Conservation (phyloP, 179 eudicot species). For the Silene noctiflora region DNA sequence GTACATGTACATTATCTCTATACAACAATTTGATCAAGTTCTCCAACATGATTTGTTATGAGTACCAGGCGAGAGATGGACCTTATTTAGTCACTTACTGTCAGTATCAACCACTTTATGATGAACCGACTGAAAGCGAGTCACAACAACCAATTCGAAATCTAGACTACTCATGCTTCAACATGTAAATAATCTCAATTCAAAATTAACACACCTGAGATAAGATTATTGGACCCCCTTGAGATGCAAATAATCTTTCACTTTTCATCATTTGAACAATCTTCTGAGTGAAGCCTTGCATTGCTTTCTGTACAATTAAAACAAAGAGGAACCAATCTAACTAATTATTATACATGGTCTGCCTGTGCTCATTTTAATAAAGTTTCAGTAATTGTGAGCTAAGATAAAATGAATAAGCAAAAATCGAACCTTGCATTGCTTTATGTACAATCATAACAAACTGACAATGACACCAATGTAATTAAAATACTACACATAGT, state of each 20-base stretch:
- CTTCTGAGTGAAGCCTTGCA: constrained; percentile 23
- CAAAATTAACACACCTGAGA: constrained; percentile 19
- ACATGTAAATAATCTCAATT: not conserved
- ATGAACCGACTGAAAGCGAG: not conserved
- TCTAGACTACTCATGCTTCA: not conserved
- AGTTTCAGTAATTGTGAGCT: not conserved
- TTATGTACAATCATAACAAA: not conserved
- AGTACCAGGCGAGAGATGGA: not conserved
- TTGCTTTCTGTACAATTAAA: constrained; percentile 14
- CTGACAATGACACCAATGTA: not conserved
- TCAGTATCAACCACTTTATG: not conserved
- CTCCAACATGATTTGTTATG: not conserved
- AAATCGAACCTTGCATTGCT: not conserved
- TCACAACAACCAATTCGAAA: not conserved
- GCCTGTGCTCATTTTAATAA: not conserved
- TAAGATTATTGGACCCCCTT: constrained; percentile 29
- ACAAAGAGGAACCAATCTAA: not conserved
- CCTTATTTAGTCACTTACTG: not conserved
- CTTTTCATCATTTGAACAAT: constrained; percentile 27
- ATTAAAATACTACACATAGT: constrained; percentile 23
- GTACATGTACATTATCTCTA: not conserved
- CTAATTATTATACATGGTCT: constrained; percentile 24
- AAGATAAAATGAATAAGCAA: not conserved
- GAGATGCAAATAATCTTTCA: constrained; percentile 24
- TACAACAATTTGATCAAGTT: not conserved